Conservation (phyloP, 1,139 yeast species). For the Suhomyces kunorum region DNA sequence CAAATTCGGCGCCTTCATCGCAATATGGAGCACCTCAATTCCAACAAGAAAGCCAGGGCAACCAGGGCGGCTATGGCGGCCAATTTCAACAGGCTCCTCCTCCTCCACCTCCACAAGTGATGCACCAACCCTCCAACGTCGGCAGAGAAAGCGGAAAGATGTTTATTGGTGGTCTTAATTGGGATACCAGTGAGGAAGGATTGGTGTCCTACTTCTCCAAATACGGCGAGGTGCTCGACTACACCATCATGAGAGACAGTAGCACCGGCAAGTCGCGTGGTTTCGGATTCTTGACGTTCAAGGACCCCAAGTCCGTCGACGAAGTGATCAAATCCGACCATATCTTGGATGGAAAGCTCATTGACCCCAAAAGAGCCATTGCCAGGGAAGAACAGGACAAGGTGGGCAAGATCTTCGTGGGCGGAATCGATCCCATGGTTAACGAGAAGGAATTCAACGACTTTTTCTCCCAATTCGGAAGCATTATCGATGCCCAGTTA, state of each 20-base stretch:
- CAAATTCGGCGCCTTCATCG: background rate
- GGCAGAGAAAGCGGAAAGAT: conserved; percentile 73
- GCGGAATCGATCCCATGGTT: conserved; percentile 96
- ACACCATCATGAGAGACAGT: conserved; percentile 92
- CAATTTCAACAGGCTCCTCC: conserved; percentile 7
- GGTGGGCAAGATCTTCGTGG: conserved; percentile 96
- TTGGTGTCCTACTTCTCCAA: conserved; percentile 80
- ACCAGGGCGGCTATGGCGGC: background rate
- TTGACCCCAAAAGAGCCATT: conserved; percentile 97
- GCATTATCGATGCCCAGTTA: conserved; percentile 92
- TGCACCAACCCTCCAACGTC: conserved; percentile 37
- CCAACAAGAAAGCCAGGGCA: conserved; percentile 4
- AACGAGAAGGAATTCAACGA: conserved; percentile 88
- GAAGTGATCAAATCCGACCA: conserved; percentile 87
- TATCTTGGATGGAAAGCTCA: conserved; percentile 91
- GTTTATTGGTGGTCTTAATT: conserved; percentile 97
- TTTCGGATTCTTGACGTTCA: conserved; percentile 91
- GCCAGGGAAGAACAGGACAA: conserved; percentile 98
- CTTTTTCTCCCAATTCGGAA: conserved; percentile 88
- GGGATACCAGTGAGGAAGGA: conserved; percentile 95
- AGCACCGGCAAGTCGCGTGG: conserved; percentile 94
- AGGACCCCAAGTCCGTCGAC: conserved; percentile 79
- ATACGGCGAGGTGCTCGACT: conserved; percentile 87
- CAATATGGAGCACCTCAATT: conserved; percentile 6
- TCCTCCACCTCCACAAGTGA: conserved; percentile 7